Evolutionary conservation across 257 asterid species (phyloP), one percentile per base, ranked within the genome.

Genomic region (Oldenlandia corymbosa): DNA sequence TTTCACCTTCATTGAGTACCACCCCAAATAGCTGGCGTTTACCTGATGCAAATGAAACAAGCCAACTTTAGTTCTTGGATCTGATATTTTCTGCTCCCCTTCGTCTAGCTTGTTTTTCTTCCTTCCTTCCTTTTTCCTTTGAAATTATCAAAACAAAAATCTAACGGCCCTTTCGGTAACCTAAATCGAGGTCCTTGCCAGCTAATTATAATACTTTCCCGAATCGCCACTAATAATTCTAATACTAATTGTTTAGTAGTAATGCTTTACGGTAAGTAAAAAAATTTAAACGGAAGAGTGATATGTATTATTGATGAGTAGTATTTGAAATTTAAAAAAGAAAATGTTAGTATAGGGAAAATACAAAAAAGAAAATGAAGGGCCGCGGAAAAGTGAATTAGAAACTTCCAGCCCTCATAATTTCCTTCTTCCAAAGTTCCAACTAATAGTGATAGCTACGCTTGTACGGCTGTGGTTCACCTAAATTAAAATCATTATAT

Each of bases 391-490:
- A 31, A 63, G 37, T 53, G 70, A 23, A n/a, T 5, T 23, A 6
- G 54, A 68, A 45, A 60, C 68, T 68, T 51, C 42, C 20, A 37
- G 23, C 21, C 7, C 46, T 43, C 73, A 68, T 60, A 21, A 50
- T 60, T 57, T 18, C 26, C 45, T 30, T 41, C 0, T 56, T 26
- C 45, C 59, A 60, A 42, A 24, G 36, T 60, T 54, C 62, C 68
- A 48, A 63, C 58, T 18, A 20, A 31, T 12, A 31, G n/a, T 28
- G 68, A 68, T 34, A 30, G 67, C 67, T 71, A 71, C 31, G 23
- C 48, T 55, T 39, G n/a, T n/a, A 71, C 36, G 41, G 48, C 59
- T 68, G 57, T 16, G 73, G 73, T 62, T 70, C 72, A 66, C 63
- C 67, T 61, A 51, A 36, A 36, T 47, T 30, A 36, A 2, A 68